Base-by-base conservation (phyloP, 495 filamentous ascomycete species). In the Daldinia vernicosa region DNA sequence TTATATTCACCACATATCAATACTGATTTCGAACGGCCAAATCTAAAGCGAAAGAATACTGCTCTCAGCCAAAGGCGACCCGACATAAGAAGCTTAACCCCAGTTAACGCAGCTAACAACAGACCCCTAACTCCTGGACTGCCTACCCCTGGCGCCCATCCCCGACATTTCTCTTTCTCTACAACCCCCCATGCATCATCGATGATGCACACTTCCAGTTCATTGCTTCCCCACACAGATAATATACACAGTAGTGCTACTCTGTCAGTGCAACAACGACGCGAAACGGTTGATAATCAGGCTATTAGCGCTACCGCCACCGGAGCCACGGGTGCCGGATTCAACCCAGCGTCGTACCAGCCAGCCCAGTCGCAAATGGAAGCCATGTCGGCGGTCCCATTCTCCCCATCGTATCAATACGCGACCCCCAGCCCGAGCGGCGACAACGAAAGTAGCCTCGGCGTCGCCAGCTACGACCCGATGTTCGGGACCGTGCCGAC, bases 401-500 rank as follows among this genome's bases (percentile, higher is more conserved):
- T 82, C 71, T 82, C 82, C 0, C 81, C 82, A 2, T 78, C 76
- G 12, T 83, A 80, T 65, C 75, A 72, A 53, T 82, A 77, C 63
- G 74, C 72, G 7, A 74, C 75, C 15, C 71, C 72, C 1, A 72
- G 63, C 28, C 75, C 67, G 19, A 67, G 64, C 45, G 75, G 54
- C 2, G 75, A 76, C 9, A 72, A 62, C 40, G 63, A 70, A 57
- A 60, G 51, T 66, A 67, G 63, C 35, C 72, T 66, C 39, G 71
- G 69, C 3, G 63, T 65, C 12, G 66, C 74, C 27, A 67, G 57
- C n/a, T 87, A 84, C 76, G 86, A 88, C 52, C 83, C 86, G 1
- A 88, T 88, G 85, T 88, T 88, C 67, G 82, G 84, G 9, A 82
- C 78, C 12, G 58, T 84, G 2, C 76, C 80, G 37, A 78, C 82